A percentile compares a stretch with the other conserved stretches of the same genome.
Conservation (phyloP, 140 eudicot genomes). For the Bidens hawaiensis region DNA sequence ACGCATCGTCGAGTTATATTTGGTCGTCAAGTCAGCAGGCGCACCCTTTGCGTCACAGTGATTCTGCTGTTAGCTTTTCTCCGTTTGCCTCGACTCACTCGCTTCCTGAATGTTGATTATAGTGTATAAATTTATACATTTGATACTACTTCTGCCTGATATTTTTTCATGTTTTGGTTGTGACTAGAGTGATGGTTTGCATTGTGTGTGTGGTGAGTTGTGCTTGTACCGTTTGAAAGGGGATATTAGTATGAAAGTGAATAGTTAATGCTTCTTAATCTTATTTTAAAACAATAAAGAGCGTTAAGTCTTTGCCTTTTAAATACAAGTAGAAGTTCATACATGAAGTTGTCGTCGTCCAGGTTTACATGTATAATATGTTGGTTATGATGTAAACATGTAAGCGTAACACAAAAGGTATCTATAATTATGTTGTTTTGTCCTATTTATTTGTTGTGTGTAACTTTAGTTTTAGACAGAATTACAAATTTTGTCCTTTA, state of each 20-base stretch:
- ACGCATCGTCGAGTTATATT: constrained; percentile 66
- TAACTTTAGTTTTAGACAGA: no score
- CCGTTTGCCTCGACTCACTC: constrained; percentile 81
- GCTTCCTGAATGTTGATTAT: constrained; percentile 67
- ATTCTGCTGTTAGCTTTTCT: constrained; percentile 83
- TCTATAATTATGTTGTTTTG: no score
- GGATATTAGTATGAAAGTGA: constrained; percentile 12
- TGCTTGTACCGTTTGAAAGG: constrained; percentile 17
- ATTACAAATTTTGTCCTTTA: no score
- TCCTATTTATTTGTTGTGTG: no score
- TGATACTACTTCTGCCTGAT: constrained; percentile 3
- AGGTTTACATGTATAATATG: no score
- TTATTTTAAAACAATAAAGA: no score
- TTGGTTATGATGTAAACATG: no score
- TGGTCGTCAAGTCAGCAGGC: constrained; percentile 72
- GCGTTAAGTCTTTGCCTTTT: no score
- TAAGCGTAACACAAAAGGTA: no score
- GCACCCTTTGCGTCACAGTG: constrained; percentile 61
- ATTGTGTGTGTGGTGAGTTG: constrained; percentile 24
- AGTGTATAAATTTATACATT: constrained; percentile 16
- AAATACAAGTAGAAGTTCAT: no score
- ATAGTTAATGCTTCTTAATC: not conserved
- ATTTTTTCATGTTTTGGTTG: constrained; percentile 5
- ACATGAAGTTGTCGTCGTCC: no score
- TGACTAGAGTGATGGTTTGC: constrained; percentile 11